Conservation (phyloP, 306 rosid species). For the Styphnolobium japonicum region DNA sequence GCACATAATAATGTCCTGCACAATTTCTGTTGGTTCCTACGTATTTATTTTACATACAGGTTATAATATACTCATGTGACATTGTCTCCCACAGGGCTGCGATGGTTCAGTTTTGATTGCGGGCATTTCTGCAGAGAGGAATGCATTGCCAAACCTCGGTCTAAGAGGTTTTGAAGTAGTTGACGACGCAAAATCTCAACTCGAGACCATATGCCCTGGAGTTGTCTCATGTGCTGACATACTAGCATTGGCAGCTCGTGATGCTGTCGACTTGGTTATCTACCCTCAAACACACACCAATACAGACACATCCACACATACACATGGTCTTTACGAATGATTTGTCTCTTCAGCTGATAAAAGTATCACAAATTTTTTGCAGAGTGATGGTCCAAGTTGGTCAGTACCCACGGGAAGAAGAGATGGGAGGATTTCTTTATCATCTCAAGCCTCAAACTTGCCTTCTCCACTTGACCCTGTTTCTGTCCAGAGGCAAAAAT, state of each 20-base stretch:
- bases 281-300: not conserved
- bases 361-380: conserved; percentile 2
- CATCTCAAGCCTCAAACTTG: conserved; percentile 43
- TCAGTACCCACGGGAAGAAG: conserved; percentile 65
- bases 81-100: conserved; percentile 47
- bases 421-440: conserved; percentile 52
- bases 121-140: conserved; percentile 45
- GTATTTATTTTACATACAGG: not conserved
- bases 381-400: conserved; percentile 80
- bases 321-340: not conserved
- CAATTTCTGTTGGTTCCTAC: not conserved
- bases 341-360: not conserved
- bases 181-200: conserved; percentile 59
- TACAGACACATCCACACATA: too few relatives aligned
- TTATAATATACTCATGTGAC: not conserved
- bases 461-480: conserved; percentile 73
- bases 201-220: conserved; percentile 57
- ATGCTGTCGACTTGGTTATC: conserved; percentile 55
- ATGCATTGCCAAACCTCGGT: conserved; percentile 47
- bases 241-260: conserved; percentile 69
- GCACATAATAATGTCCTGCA: not conserved
- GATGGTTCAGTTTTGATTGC: conserved; percentile 55
- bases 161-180: conserved; percentile 66
- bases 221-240: conserved; percentile 70
- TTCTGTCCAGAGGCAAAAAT: conserved; percentile 46